Evolutionary conservation across 225 moss, liverwort and hornwort species (phyloP).

Genomic region (Thuidium tamariscinum): DNA sequence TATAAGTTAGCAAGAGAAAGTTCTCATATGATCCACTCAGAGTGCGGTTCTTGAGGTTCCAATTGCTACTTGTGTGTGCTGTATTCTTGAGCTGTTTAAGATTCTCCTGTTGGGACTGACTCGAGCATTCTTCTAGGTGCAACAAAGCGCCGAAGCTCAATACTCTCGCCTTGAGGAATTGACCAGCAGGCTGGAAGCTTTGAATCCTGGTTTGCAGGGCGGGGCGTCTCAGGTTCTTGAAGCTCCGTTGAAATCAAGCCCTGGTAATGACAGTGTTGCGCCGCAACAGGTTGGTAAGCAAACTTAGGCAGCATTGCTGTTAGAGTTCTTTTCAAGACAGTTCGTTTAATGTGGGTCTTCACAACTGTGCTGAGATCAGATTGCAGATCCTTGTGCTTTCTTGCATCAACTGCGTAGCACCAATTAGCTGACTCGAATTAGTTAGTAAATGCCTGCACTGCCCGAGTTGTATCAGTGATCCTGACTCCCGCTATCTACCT

Average conservation of each 20-base stretch:
- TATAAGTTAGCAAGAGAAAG: background rate
- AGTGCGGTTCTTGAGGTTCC: background rate
- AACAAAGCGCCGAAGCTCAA: slow-evolving; percentile 97
- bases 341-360: background rate
- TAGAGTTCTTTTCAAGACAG: background rate
- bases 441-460: background rate
- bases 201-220: slow-evolving; percentile 70
- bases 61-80: background rate
- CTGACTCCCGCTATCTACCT: background rate
- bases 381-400: background rate
- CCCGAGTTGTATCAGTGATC: background rate
- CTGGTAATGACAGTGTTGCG: slow-evolving; percentile 15
- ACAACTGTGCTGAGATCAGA: background rate
- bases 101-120: background rate
- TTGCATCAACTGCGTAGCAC: background rate
- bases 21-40: background rate
- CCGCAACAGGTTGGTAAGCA: slow-evolving; percentile 28
- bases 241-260: slow-evolving; percentile 12
- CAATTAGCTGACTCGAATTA: background rate
- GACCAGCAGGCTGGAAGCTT: slow-evolving; percentile 79
- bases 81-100: background rate
- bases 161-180: slow-evolving; percentile 84
- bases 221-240: slow-evolving; percentile 45
- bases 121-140: slow-evolving; percentile 41
- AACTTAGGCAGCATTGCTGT: slow-evolving; percentile 12